Base-by-base conservation (phyloP, 805 yeast genomes). In the Candida broadrunensis region DNA sequence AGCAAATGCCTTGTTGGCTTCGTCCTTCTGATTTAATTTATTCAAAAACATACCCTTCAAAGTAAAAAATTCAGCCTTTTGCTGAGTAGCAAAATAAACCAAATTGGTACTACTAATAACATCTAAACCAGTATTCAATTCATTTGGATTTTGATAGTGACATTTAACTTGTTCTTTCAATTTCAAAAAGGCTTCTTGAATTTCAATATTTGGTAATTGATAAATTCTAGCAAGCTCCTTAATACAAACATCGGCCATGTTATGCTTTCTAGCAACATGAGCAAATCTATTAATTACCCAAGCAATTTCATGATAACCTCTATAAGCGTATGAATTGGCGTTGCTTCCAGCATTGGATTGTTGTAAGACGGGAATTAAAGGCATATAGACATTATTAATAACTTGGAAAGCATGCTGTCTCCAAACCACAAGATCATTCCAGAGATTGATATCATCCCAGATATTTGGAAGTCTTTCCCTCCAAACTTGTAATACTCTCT, bases 381-480 rank as follows among this genome's bases (percentile, higher is more conserved):
- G 98, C 75, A 90, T 77, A 61, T 93, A 93, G 2, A 88, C 95
- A 59, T 86, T 86, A 70, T 93, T 93, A 52, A 93, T 90, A 19
- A 91, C 97, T 48, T 88, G 90, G 73, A 95, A 93, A 0, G 96
- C 97, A 67, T 93, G 98, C 63, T 93, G 98, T 51, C 99, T 77
- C 99, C 99, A 93, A 0, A 98, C 90, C 3, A 93, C 96, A 45
- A 93, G 67, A 58, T 93, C 99, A 50, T 95, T 90, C 99, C 99
- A 93, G 45, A 90, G 78, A 58, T 89, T 91, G 54, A 93, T 90
- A 60, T 93, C 99, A 63, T 93, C 99, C 97, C 98, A 93, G 7
- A 79, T 72, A 54, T 93, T 93, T 11, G 99, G 99, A 38, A 95
- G 70, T 47, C 99, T 81, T 58, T 93, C 99, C 55, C 99, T 75